Conservation (phyloP, 2,329 filamentous ascomycete species). For the Bipolaris cookei region DNA sequence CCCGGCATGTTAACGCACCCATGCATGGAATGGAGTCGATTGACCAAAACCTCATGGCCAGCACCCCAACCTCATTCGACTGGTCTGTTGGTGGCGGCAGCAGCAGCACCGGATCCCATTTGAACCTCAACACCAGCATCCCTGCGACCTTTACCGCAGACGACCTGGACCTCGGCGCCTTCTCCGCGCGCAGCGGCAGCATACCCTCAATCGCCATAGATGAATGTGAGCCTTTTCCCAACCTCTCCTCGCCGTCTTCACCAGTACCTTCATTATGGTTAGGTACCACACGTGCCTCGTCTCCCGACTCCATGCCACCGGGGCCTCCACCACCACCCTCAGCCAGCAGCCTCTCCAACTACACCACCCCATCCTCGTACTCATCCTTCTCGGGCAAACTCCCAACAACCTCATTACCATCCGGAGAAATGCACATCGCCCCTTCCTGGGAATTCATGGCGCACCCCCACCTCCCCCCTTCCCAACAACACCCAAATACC, state of each 20-base stretch:
- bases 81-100: constrained; percentile 36
- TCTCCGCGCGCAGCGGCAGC: constrained; percentile 34
- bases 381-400: constrained; percentile 10
- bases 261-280: constrained; percentile 49
- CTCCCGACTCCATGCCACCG: constrained; percentile 40
- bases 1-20: constrained; percentile 44
- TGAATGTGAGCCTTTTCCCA: constrained; percentile 45
- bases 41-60: constrained; percentile 35
- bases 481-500: constrained; percentile 31
- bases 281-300: constrained; percentile 46
- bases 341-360: too few relatives aligned
- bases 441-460: constrained; percentile 48
- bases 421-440: constrained; percentile 34
- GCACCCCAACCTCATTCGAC: constrained; percentile 36
- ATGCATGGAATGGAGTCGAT: constrained; percentile 48
- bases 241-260: constrained; percentile 38
- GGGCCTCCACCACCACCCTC: constrained; percentile 35
- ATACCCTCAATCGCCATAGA: constrained; percentile 47
- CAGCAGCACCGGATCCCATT: constrained; percentile 25
- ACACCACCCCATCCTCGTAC: constrained; percentile 20
- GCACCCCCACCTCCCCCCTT: constrained; percentile 3
- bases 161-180: constrained; percentile 32
- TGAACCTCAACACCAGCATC: constrained; percentile 40
- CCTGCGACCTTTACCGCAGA: constrained; percentile 32
- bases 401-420: too few relatives aligned